phyloP scores from a whole-genome alignment of 371 early-diverging fungal species.

The Batkoa obscura region DNA sequence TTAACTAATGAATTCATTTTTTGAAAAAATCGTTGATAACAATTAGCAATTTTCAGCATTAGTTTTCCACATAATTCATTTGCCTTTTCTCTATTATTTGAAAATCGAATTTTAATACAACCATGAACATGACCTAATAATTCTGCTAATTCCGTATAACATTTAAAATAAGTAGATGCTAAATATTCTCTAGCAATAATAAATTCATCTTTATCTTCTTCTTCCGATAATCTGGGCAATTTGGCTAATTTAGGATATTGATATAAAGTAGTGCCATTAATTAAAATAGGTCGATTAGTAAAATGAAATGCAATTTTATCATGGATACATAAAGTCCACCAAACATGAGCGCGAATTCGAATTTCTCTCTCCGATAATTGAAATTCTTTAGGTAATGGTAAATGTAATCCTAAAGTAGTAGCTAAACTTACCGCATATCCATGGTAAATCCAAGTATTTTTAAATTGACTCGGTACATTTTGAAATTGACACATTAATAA shows the following conservation, averaged over 20 bases:
- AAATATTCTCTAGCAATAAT: background rate
- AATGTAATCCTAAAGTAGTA: background rate
- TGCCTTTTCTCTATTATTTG: background rate
- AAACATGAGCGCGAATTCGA: background rate
- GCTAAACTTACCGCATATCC: background rate
- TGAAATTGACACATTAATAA: constrained; percentile 3
- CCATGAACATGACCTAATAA: background rate
- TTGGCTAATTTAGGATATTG: background rate
- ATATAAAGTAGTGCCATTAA: background rate
- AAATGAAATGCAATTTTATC: background rate
- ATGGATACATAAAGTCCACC: background rate
- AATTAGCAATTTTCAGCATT: no score
- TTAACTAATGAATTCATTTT: no score
- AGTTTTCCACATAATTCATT: background rate
- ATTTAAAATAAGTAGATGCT: background rate
- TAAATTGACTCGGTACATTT: background rate
- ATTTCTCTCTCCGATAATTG: background rate
- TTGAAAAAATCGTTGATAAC: no score
- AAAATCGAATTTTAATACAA: background rate
- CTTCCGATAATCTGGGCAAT: background rate
- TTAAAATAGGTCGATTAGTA: background rate
- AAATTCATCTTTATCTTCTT: background rate
- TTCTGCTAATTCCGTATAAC: background rate
- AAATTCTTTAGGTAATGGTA: background rate
- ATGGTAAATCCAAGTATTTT: background rate